These are phyloP conservation scores for Mortierella alpina DNA, from an alignment of 192 early-diverging fungal genomes.

Conservation along the genomic window DNA sequence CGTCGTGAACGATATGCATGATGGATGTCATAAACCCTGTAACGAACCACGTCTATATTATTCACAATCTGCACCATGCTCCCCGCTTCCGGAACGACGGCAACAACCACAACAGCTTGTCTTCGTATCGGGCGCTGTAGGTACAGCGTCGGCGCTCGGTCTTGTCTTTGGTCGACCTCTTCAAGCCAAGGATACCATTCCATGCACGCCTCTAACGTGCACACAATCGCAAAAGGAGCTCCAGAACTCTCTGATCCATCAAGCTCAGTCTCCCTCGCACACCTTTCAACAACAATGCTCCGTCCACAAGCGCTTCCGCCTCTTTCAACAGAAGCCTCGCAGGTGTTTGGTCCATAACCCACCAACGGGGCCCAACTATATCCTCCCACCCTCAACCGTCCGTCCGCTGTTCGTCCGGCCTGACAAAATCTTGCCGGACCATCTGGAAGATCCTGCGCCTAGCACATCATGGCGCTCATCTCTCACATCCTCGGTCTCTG, in stretches of 20 bases:
- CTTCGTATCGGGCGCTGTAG: slow-evolving; percentile 46
- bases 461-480: slow-evolving; percentile 7
- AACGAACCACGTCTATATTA: slow-evolving; percentile 1
- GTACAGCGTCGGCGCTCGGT: slow-evolving; percentile 35
- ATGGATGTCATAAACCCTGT: neutral
- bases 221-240: slow-evolving; percentile 23
- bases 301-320: slow-evolving; percentile 39
- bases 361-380: slow-evolving; percentile 28
- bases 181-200: slow-evolving; percentile 37
- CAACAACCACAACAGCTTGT: slow-evolving; percentile 38
- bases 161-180: slow-evolving; percentile 47
- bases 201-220: slow-evolving; percentile 29
- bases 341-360: slow-evolving; percentile 33
- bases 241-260: slow-evolving; percentile 12
- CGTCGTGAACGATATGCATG: no score
- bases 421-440: slow-evolving; percentile 40
- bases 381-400: slow-evolving; percentile 31
- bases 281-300: slow-evolving; percentile 47
- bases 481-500: slow-evolving; percentile 12
- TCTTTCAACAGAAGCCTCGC: slow-evolving; percentile 43
- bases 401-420: slow-evolving; percentile 42
- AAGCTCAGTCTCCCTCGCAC: slow-evolving; percentile 46
- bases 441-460: slow-evolving; percentile 2
- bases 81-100: neutral
- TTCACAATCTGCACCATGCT: slow-evolving; percentile 12